These are phyloP conservation scores for Fraxinus sp. DNA, from an alignment of 305 asterid genomes.

Conservation along the genomic window DNA sequence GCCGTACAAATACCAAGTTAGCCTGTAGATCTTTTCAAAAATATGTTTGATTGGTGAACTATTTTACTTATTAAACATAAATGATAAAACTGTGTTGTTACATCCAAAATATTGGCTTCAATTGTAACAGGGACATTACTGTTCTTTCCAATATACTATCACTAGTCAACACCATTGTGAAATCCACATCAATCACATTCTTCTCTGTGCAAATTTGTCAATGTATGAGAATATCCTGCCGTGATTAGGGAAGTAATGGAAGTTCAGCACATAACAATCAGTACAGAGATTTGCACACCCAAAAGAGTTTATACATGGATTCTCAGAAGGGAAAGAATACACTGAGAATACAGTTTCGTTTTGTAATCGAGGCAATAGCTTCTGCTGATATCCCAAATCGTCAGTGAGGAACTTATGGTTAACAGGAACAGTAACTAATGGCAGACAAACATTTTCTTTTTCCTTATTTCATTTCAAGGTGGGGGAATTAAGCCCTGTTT, in stretches of 20 bases:
- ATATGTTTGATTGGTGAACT: background rate
- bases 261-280: background rate
- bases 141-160: constrained; percentile 5
- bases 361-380: constrained; percentile 8
- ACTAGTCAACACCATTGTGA: background rate
- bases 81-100: background rate
- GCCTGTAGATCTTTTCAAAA: background rate
- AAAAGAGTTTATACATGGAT: background rate
- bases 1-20: background rate
- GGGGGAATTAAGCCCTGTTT: background rate
- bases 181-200: background rate
- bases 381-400: constrained; percentile 5
- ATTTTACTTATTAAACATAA: background rate
- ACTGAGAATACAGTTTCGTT: background rate
- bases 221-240: background rate
- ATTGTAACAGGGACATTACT: background rate
- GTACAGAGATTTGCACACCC: background rate
- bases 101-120: background rate
- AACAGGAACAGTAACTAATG: constrained; percentile 1
- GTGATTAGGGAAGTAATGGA: background rate
- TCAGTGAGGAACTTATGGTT: background rate
- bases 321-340: background rate
- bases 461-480: background rate
- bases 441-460: background rate
- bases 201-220: background rate